Base-by-base conservation (phyloP, 306 rosid species). In the Senna tora region DNA sequence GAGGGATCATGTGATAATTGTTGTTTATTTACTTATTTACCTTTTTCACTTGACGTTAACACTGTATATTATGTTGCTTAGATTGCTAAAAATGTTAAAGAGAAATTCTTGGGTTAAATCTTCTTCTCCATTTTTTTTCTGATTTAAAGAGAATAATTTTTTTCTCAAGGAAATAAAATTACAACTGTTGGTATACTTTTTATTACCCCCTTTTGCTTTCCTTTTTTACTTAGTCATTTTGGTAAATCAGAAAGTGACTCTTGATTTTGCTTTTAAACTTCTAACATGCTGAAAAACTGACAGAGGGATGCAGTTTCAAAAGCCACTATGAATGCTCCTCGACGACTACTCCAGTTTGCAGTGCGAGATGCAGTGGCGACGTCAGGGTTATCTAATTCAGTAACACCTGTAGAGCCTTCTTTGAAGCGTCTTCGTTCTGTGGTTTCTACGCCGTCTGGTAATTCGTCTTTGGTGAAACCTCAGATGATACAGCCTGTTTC, bases 401-500 rank as follows among this genome's bases (percentile, higher is more conserved):
- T 76, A 30, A 71, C 38, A 0, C 39, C 72, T 42, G 71, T 67
- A 75, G 95, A 88, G 78, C 91, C 96, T 41, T 76, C 82, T 11
- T 53, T 86, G 59, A 93, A 93, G 82, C 98, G 98, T 56, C 97
- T 93, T 54, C 96, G 96, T 65, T 93, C 98, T 30, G 96, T 90
- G 47, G 96, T 93, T 74, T 88, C 98, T 59, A 83, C 87, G n/a
- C 69, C 90, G 47, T 52, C 80, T 25, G 84, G 73, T 52, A 92
- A 83, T 66, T 79, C 91, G n/a, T 58, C 89, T 47, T 39, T 76
- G 42, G 82, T 80, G 57, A 88, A 82, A 79, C 90, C 88, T 47
- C 87, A 72, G 58, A 71, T 80, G 45, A 58, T 77, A 54, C 89
- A 82, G 69, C 81, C 87, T 58, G 76, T 83, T 59, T 82, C 91